phyloP scores from a whole-genome alignment of 192 early-diverging fungal species.

The Rhizoclosmatium sp. region DNA sequence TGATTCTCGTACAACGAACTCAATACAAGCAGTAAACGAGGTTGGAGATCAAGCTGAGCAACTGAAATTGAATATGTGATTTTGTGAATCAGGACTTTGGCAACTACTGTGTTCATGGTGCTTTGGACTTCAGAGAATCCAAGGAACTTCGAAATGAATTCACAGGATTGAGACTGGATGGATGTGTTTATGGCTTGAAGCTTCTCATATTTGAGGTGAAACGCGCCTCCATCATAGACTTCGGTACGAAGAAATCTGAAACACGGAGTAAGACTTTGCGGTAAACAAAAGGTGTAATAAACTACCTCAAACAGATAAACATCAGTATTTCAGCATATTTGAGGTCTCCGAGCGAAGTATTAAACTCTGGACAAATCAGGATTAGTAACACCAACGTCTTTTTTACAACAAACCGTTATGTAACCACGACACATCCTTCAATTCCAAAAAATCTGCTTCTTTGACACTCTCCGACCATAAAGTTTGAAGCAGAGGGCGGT shows the following conservation, averaged over 20 bases:
- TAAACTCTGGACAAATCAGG: background rate
- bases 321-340: conserved; percentile 42
- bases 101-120: conserved; percentile 1
- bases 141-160: conserved; percentile 12
- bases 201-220: background rate
- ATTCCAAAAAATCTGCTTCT: conserved; percentile 15
- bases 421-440: conserved; percentile 18
- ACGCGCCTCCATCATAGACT: background rate
- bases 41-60: conserved; percentile 13
- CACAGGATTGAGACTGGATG: conserved; percentile 24
- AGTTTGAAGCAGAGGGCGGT: conserved; percentile 57
- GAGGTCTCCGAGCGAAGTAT: background rate
- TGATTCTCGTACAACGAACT: conserved; percentile 18
- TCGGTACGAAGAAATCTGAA: conserved; percentile 9
- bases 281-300: background rate
- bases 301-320: conserved; percentile 39
- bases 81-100: conserved; percentile 6
- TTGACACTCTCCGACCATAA: conserved; percentile 46
- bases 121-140: conserved; percentile 1
- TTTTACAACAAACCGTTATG: conserved; percentile 21
- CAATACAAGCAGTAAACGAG: conserved; percentile 13
- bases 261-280: background rate
- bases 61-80: conserved; percentile 3
- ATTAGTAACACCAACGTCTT: background rate
- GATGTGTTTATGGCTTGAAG: conserved; percentile 23